These are phyloP conservation scores for Solanum lycopersicoides DNA, from an alignment of 257 asterid species.

Conservation along the genomic window DNA sequence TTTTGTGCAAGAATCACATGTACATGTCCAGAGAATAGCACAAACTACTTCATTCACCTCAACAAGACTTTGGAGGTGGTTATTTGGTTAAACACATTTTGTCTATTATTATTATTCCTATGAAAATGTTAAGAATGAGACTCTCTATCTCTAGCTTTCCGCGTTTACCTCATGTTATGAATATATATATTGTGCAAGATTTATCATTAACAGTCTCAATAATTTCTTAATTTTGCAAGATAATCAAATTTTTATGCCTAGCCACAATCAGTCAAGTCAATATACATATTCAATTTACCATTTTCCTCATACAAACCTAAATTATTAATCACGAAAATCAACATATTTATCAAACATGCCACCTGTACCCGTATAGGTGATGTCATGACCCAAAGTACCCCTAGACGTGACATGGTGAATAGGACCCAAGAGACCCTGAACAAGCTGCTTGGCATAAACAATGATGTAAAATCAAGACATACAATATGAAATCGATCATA, in stretches of 20 bases:
- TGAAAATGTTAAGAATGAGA: too few species aligned
- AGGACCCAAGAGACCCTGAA: too few species aligned
- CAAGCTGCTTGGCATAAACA: too few species aligned
- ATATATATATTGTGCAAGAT: too few species aligned
- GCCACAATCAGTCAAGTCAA: background rate
- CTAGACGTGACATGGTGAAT: too few species aligned
- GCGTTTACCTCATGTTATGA: too few species aligned
- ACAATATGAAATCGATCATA: too few species aligned
- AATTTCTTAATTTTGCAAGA: background rate
- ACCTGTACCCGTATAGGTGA: background rate
- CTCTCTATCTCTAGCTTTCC: too few species aligned
- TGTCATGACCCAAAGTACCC: background rate
- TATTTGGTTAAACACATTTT: background rate
- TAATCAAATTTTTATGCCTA: background rate
- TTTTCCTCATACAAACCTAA: background rate
- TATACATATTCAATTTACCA: background rate
- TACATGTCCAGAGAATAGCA: background rate
- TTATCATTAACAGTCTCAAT: too few species aligned
- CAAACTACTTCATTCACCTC: background rate
- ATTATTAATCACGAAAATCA: too few species aligned
- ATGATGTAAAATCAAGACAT: too few species aligned
- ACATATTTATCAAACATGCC: background rate
- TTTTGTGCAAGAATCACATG: background rate
- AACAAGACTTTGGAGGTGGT: background rate
- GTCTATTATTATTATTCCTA: background rate